Conservation (phyloP, 2,329 filamentous ascomycete genomes). For the Cordyceps cicadae region DNA sequence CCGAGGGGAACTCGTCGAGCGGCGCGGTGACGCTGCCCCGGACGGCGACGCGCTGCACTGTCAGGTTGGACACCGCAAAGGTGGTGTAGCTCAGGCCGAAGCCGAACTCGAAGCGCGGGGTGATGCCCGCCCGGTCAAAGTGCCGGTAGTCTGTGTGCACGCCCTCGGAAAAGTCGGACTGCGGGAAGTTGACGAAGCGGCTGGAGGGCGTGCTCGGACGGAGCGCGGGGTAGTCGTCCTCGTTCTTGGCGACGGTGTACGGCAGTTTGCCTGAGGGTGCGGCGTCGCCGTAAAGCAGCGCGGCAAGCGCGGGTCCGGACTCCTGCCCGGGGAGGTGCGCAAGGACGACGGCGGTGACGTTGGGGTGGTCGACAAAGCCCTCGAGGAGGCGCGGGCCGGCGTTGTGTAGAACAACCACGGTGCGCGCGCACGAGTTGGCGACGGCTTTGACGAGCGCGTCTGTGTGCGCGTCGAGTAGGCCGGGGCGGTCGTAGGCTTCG, state of each 20-base stretch:
- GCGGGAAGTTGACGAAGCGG: constrained; percentile 42
- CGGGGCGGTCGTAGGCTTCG: constrained; percentile 59
- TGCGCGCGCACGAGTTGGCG: constrained; percentile 51
- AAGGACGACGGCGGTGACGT: constrained; percentile 56
- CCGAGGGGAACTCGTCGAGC: constrained; percentile 28
- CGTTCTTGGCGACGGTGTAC: constrained; percentile 51
- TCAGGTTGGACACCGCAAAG: constrained; percentile 39
- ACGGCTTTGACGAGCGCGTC: constrained; percentile 50
- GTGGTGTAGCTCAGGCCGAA: constrained; percentile 49
- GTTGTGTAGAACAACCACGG: constrained; percentile 58
- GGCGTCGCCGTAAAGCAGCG: constrained; percentile 48
- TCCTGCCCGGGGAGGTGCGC: constrained; percentile 59
- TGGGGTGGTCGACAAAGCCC: constrained; percentile 52
- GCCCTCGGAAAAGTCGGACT: constrained; percentile 44
- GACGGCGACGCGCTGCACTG: constrained; percentile 23
- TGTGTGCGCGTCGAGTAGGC: constrained; percentile 57
- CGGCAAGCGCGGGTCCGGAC: constrained; percentile 46
- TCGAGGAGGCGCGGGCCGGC: constrained; percentile 54
- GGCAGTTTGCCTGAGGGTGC: constrained; percentile 52
- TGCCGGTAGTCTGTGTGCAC: constrained; percentile 46
- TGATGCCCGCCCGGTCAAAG: constrained; percentile 41
- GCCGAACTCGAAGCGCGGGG: constrained; percentile 47
- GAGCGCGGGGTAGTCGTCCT: constrained; percentile 44
- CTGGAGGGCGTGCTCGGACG: constrained; percentile 32
- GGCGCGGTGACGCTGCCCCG: constrained; percentile 16